Evolutionary conservation across 129 eudicot genomes (phyloP).

Genomic region (Tanacetum coccineum): DNA sequence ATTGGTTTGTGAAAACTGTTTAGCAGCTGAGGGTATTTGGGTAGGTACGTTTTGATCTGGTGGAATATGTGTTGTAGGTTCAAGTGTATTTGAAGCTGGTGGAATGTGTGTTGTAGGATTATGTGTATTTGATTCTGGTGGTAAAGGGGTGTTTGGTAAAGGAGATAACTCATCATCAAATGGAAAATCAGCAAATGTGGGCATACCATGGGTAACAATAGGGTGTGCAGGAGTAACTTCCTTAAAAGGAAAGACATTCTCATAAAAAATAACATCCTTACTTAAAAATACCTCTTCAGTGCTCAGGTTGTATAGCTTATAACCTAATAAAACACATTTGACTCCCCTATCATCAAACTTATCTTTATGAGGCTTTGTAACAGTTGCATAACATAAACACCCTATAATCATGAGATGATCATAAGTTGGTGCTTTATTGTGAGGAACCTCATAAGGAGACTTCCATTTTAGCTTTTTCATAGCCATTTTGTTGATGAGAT

Average conservation of each 20-base stretch:
- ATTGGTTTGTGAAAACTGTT: no score
- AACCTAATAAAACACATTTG: background rate
- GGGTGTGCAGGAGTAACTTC: no score
- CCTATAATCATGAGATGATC: background rate
- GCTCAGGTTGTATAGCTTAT: background rate
- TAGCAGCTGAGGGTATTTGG: no score
- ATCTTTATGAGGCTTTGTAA: background rate
- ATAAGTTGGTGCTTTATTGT: background rate
- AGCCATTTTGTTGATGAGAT: background rate
- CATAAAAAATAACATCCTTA: background rate
- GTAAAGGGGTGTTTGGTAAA: no score
- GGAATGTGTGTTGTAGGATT: no score
- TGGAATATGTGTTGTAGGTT: no score
- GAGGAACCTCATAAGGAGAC: background rate
- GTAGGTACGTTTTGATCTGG: no score
- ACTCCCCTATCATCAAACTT: background rate
- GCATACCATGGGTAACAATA: no score
- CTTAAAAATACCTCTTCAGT: background rate
- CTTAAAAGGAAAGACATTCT: background rate
- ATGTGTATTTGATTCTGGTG: no score
- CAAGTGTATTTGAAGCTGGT: no score
- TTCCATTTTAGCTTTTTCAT: background rate
- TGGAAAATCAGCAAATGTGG: no score
- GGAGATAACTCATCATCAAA: no score
- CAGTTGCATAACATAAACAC: background rate